A percentile compares a stretch with the other conserved stretches of the same genome.
phyloP scores from a whole-genome alignment of 441 rosid genomes.

The Erysimum cheiri region DNA sequence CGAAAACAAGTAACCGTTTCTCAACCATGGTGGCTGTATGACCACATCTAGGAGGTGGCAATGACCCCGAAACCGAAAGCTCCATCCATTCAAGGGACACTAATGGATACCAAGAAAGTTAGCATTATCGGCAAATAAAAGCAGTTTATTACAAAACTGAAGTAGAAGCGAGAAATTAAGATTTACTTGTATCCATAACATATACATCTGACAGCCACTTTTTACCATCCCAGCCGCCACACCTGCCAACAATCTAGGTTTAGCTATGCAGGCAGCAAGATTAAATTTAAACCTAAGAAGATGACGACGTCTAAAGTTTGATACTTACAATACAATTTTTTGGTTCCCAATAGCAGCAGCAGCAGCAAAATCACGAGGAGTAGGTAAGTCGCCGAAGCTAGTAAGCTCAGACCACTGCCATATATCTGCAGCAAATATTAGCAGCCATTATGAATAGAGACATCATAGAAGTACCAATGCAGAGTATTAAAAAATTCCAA shows the following conservation, averaged over 20 bases:
- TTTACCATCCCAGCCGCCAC: conserved; percentile 99
- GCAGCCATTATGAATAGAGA: conserved; percentile 21
- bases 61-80: conserved; percentile 76
- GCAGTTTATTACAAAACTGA: conserved; percentile 1
- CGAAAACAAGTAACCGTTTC: conserved; percentile 92
- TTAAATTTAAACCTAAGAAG: not conserved
- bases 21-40: conserved; percentile 98
- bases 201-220: conserved; percentile 98
- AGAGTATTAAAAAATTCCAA: conserved; percentile 10
- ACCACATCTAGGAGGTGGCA: conserved; percentile 98
- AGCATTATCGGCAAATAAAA: conserved; percentile 21
- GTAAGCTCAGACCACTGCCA: conserved; percentile 99
- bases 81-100: conserved; percentile 99
- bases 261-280: conserved; percentile 28
- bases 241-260: conserved; percentile 59
- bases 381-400: conserved; percentile 92
- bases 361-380: conserved; percentile 93
- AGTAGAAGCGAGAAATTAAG: conserved; percentile 31
- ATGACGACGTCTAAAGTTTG: conserved; percentile 27
- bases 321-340: conserved; percentile 86
- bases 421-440: conserved; percentile 64
- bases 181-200: conserved; percentile 91
- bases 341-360: conserved; percentile 88
- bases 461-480: conserved; percentile 9
- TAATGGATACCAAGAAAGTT: conserved; percentile 48